Conservation (phyloP, 2,329 filamentous ascomycete species). For the Incumbomyces delicatus region DNA sequence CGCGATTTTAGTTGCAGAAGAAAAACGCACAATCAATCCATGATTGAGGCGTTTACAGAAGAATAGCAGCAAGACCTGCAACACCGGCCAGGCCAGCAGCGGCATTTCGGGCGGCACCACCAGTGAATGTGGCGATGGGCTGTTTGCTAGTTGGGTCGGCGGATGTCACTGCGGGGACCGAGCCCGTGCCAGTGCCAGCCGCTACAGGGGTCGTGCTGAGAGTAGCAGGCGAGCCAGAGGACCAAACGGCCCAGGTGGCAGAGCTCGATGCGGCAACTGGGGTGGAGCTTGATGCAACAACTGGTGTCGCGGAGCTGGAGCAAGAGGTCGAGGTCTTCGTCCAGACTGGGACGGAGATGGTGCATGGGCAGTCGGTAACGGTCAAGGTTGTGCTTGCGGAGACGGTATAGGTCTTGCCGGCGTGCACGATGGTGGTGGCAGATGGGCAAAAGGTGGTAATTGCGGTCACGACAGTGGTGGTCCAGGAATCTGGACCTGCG, state of each 20-base stretch:
- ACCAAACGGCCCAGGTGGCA: slow-evolving; percentile 8
- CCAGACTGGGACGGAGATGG: slow-evolving; percentile 20
- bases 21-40: not conserved
- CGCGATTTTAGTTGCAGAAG: not conserved
- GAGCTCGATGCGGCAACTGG: slow-evolving; percentile 4
- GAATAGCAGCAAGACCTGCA: slow-evolving; percentile 20
- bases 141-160: slow-evolving; percentile 1
- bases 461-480: slow-evolving; percentile 19
- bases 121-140: slow-evolving; percentile 16
- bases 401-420: slow-evolving; percentile 20
- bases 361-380: slow-evolving; percentile 23
- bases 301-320: slow-evolving; percentile 4
- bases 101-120: slow-evolving; percentile 19
- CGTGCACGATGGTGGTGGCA: slow-evolving; percentile 17
- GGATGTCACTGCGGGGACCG: not conserved
- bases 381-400: slow-evolving; percentile 21
- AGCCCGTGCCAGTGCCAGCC: not conserved
- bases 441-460: slow-evolving; percentile 21
- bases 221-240: not conserved
- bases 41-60: slow-evolving; percentile 15
- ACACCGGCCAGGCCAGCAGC: slow-evolving; percentile 22
- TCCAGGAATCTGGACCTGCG: slow-evolving; percentile 12
- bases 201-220: slow-evolving; percentile 7
- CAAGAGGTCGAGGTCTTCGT: slow-evolving; percentile 19
- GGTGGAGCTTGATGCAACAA: not conserved